Base-by-base conservation (phyloP, 352 stramenopile species). In the Sclerospora graminicola region DNA sequence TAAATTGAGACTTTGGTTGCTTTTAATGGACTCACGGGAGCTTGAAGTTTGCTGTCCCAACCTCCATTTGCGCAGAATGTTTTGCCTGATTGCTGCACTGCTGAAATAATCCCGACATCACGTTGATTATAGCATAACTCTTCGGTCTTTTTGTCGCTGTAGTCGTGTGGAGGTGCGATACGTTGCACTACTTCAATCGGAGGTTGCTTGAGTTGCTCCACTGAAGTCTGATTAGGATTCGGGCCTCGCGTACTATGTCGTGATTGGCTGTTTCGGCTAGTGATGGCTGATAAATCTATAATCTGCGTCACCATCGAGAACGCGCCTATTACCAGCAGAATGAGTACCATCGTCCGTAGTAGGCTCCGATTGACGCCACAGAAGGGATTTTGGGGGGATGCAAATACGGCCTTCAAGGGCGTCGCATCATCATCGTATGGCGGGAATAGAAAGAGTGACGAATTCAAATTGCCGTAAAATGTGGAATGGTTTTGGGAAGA, bases 1-100 rank as follows among this genome's bases (percentile, higher is more conserved):
- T 57, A 73, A 14, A 58, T 56, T 0, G 60, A 65, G 7, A 75
- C 45, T 32, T 63, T 57, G 0, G 67, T 71, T 4, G 56, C 60
- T 8, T 62, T 36, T 1, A 40, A 37, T 14, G 15, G 9, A 23
- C 41, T 54, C 0, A 52, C 34, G 15, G 33, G 36, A 1, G 29
- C 19, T 20, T 56, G 40, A 3, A 48, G 47, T 0, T 38, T 15
- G 1, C 36, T 42, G 18, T 51, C 27, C 33, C 55, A 57, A 1
- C 57, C 48, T 16, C 48, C 48, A 27, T 36, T 33, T 0, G 23
- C 20, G 29, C 65, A 72, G 23, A 68, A 72, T 4, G 35, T 38
- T 31, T 51, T 48, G 0, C 24, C 41, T 1, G 61, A 33, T 13
- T 66, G 21, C 8, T 44, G 46, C 9, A 66, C 18, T 5, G 51